Percentiles rank a stretch among this genome's conserved stretches.
phyloP scores from a whole-genome alignment of 2,329 filamentous ascomycete species.

The Epichloe sylvatica region DNA sequence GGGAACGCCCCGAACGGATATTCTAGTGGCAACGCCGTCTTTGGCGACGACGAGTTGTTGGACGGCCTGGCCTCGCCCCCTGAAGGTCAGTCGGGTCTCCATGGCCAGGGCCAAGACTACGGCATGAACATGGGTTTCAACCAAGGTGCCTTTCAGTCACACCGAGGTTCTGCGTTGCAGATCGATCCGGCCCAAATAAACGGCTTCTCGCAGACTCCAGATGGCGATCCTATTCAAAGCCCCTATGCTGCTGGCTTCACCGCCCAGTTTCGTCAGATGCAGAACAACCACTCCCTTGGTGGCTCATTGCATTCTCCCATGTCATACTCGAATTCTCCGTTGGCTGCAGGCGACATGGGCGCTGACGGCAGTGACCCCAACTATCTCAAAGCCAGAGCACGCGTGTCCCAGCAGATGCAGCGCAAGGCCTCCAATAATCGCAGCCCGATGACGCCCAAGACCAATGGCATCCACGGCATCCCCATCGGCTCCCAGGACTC shows the following conservation, averaged over 20 bases:
- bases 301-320: slow-evolving; percentile 32
- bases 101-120: slow-evolving; percentile 42
- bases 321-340: slow-evolving; percentile 25
- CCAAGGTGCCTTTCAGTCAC: slow-evolving; percentile 37
- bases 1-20: slow-evolving; percentile 55
- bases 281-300: slow-evolving; percentile 42
- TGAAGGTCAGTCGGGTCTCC: slow-evolving; percentile 36
- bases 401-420: slow-evolving; percentile 50
- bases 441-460: slow-evolving; percentile 77
- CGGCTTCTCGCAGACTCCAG: slow-evolving; percentile 80
- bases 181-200: slow-evolving; percentile 58
- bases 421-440: slow-evolving; percentile 61
- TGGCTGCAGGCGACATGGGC: slow-evolving; percentile 33
- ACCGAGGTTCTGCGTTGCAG: slow-evolving; percentile 43
- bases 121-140: slow-evolving; percentile 44
- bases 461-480: slow-evolving; percentile 58
- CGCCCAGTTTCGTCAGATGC: slow-evolving; percentile 62
- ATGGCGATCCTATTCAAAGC: slow-evolving; percentile 82
- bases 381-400: slow-evolving; percentile 48
- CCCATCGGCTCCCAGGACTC: slow-evolving; percentile 55
- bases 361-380: slow-evolving; percentile 36
- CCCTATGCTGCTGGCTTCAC: slow-evolving; percentile 72
- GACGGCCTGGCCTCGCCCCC: slow-evolving; percentile 53
- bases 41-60: slow-evolving; percentile 78
- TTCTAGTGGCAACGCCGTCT: slow-evolving; percentile 61